Percentiles rank a stretch among this genome's conserved stretches.
Conservation (phyloP, 2,329 filamentous ascomycete species). For the Cephalotrichum gorgonifer region DNA sequence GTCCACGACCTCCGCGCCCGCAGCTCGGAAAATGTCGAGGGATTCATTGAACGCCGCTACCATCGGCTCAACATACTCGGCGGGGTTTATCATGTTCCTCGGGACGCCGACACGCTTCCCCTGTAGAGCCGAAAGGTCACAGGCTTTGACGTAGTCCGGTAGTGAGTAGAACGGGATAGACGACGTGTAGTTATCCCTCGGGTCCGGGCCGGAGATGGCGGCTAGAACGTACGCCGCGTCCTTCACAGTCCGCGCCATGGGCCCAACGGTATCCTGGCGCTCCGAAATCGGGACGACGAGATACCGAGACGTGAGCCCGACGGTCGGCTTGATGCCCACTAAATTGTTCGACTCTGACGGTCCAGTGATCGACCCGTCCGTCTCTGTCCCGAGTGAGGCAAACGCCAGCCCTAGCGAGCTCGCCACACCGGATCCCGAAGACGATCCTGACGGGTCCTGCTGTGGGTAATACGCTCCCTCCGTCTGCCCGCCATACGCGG, state of each 20-base stretch:
- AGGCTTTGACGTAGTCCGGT: conserved; percentile 50
- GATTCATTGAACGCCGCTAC: conserved; percentile 19
- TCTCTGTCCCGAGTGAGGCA: conserved; percentile 52
- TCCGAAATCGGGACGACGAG: conserved; percentile 56
- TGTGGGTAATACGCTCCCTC: conserved; percentile 48
- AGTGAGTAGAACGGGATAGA: conserved; percentile 38
- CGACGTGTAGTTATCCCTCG: conserved; percentile 52
- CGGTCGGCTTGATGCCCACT: conserved; percentile 59
- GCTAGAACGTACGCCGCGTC: conserved; percentile 52
- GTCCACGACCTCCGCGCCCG: conserved; percentile 35
- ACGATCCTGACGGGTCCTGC: conserved; percentile 52
- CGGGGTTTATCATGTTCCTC: conserved; percentile 36
- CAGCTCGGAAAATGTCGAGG: conserved; percentile 31
- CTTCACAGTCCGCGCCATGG: conserved; percentile 52
- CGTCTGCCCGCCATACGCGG: conserved; percentile 50
- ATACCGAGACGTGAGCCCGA: conserved; percentile 52
- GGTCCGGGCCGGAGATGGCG: conserved; percentile 51
- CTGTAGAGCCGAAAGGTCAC: conserved; percentile 38
- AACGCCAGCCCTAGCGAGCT: conserved; percentile 48
- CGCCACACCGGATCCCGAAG: conserved; percentile 50
- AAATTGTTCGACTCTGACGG: conserved; percentile 46
- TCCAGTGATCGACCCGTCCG: conserved; percentile 51
- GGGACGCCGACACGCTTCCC: conserved; percentile 55
- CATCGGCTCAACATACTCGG: conserved; percentile 34
- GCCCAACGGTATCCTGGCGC: conserved; percentile 56